Percentiles rank a stretch among this genome's conserved stretches.
phyloP scores from a whole-genome alignment of 2,329 filamentous ascomycete genomes.

The Alternaria panax region DNA sequence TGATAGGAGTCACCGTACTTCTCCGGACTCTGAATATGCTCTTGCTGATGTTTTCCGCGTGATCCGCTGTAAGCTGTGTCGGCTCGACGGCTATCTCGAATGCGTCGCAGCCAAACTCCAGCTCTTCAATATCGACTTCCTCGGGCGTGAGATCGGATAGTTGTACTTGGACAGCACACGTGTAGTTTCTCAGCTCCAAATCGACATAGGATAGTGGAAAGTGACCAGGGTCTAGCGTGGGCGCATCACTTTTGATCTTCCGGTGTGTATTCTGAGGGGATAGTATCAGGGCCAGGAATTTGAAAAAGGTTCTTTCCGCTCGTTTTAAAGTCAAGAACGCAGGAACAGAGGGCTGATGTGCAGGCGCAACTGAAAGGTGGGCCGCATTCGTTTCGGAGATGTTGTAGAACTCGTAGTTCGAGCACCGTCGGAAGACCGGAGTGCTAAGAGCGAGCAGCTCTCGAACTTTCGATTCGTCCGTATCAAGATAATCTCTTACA shows the following conservation, averaged over 20 bases:
- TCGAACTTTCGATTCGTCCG: constrained; percentile 62
- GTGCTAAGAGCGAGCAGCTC: constrained; percentile 65
- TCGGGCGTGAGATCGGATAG: constrained; percentile 64
- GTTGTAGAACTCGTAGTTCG: constrained; percentile 80
- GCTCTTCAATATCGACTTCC: constrained; percentile 67
- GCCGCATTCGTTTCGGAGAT: constrained; percentile 62
- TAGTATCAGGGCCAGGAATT: constrained; percentile 69
- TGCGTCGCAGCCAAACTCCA: constrained; percentile 71
- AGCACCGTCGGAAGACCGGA: constrained; percentile 68
- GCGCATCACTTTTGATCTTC: constrained; percentile 41
- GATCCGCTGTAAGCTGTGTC: constrained; percentile 28
- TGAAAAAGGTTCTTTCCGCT: constrained; percentile 72
- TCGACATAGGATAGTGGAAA: constrained; percentile 70
- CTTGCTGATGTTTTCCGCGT: constrained; percentile 60
- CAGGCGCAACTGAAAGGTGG: constrained; percentile 31
- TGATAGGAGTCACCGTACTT: constrained; percentile 62
- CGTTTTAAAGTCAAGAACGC: constrained; percentile 72
- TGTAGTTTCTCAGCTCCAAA: constrained; percentile 67
- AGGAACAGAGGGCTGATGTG: constrained; percentile 52
- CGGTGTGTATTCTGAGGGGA: constrained; percentile 55
- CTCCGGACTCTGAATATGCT: constrained; percentile 66
- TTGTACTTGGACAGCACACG: constrained; percentile 70
- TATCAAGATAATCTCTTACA: constrained; percentile 67
- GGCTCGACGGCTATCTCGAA: constrained; percentile 66
- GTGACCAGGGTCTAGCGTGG: constrained; percentile 64